Conservation (phyloP, 2,329 filamentous ascomycete genomes). For the Stachybotrys echinatus region DNA sequence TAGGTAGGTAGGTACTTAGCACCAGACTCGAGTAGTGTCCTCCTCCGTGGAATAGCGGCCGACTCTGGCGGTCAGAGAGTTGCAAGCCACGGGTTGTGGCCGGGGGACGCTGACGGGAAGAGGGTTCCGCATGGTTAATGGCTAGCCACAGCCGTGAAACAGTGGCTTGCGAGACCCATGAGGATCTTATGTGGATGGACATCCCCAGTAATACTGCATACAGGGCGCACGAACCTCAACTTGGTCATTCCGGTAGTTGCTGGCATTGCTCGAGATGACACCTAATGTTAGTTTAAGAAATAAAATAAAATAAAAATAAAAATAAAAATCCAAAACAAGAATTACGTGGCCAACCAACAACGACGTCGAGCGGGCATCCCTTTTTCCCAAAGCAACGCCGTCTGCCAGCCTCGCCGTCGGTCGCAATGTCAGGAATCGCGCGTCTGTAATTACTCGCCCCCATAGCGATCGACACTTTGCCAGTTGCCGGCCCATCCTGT, state of each 20-base stretch:
- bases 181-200: neutral
- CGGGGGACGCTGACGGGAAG: neutral
- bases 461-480: neutral
- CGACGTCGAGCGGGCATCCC: neutral
- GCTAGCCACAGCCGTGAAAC: slow-evolving; percentile 5
- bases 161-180: neutral
- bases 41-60: no score
- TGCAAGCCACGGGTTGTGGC: neutral
- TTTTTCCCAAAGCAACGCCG: neutral
- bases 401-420: neutral
- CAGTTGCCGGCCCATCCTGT: neutral
- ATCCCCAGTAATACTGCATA: neutral
- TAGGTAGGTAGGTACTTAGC: no score
- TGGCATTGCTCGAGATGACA: neutral
- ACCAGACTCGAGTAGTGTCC: no score
- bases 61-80: neutral
- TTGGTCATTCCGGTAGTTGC: no score
- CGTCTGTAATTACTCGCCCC: neutral
- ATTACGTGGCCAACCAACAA: no score
- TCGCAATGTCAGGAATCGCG: neutral
- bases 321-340: no score
- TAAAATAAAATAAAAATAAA: no score
- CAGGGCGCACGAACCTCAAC: no score
- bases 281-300: neutral
- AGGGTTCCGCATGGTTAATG: neutral